Percentiles rank a stretch among this genome's conserved stretches.
These are phyloP conservation scores for Populus hybrid DNA, from an alignment of 441 rosid genomes.

Conservation along the genomic window DNA sequence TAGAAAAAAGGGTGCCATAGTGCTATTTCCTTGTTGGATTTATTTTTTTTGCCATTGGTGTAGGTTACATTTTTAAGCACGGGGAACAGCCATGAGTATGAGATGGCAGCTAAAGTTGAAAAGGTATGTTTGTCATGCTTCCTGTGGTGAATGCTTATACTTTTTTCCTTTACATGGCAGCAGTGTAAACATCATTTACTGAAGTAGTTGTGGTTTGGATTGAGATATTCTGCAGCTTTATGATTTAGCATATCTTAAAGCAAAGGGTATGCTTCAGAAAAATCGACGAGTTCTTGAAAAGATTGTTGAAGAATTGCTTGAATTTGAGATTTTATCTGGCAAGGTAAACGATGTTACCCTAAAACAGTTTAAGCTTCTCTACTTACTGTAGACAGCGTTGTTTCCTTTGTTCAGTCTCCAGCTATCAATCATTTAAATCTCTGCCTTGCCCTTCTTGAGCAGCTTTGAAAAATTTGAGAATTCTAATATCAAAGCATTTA, in stretches of 20 bases:
- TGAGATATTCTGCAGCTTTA: constrained; percentile 50
- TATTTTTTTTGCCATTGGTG: constrained; percentile 19
- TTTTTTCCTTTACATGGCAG: background rate
- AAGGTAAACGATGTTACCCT: constrained; percentile 48
- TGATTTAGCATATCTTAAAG: constrained; percentile 74
- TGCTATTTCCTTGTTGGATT: constrained; percentile 6
- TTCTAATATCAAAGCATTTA: background rate
- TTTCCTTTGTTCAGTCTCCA: constrained; percentile 3
- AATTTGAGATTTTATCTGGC: constrained; percentile 80
- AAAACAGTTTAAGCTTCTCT: constrained; percentile 1
- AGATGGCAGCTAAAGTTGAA: constrained; percentile 89
- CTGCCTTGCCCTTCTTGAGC: background rate
- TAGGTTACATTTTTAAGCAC: constrained; percentile 82
- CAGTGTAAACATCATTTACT: background rate
- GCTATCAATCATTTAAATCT: background rate
- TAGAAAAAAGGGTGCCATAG: background rate
- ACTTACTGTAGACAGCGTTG: background rate
- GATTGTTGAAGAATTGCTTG: constrained; percentile 89
- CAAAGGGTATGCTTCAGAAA: constrained; percentile 78
- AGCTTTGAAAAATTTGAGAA: background rate
- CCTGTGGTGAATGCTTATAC: background rate
- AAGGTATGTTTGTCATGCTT: constrained; percentile 42
- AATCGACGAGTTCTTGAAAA: constrained; percentile 76
- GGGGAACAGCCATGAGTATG: constrained; percentile 84
- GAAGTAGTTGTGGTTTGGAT: constrained; percentile 10